phyloP scores from a whole-genome alignment of 208 protist species.

The Naegleria lovaniensis region DNA sequence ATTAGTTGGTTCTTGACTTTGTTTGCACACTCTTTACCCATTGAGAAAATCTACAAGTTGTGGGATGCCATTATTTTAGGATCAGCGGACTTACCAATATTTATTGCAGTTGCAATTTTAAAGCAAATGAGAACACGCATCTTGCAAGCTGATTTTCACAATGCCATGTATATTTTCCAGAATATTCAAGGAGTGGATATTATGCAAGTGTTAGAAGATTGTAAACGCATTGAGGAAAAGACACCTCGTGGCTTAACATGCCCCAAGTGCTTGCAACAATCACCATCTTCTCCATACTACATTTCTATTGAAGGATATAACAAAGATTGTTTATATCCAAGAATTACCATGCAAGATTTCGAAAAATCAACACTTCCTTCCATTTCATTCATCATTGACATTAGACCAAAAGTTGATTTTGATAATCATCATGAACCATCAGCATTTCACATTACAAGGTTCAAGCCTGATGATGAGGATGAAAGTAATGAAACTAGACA shows the following conservation, averaged over 20 bases:
- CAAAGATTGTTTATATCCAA: not conserved
- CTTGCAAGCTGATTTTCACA: constrained; percentile 46
- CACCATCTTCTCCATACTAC: not conserved
- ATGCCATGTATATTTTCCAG: constrained; percentile 48
- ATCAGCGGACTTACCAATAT: constrained; percentile 44
- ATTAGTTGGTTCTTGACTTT: constrained; percentile 85
- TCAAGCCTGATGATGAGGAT: not conserved
- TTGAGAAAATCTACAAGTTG: constrained; percentile 72
- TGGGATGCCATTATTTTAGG: constrained; percentile 81
- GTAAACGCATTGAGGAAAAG: not conserved
- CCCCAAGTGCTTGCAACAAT: not conserved
- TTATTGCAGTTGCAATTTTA: constrained; percentile 55
- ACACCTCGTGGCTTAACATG: not conserved
- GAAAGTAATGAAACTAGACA: not conserved
- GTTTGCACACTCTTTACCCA: constrained; percentile 68
- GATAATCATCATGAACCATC: not conserved
- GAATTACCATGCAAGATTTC: not conserved
- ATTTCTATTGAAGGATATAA: not conserved
- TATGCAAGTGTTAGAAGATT: not conserved
- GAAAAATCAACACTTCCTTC: not conserved
- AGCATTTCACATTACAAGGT: not conserved
- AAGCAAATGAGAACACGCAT: constrained; percentile 45
- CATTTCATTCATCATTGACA: not conserved
- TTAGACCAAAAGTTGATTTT: not conserved
- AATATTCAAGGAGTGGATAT: constrained; percentile 30